Evolutionary conservation across 2,329 filamentous ascomycete genomes (phyloP), one percentile per base, ranked within the genome.

Genomic region (Beauveria brongniartii): DNA sequence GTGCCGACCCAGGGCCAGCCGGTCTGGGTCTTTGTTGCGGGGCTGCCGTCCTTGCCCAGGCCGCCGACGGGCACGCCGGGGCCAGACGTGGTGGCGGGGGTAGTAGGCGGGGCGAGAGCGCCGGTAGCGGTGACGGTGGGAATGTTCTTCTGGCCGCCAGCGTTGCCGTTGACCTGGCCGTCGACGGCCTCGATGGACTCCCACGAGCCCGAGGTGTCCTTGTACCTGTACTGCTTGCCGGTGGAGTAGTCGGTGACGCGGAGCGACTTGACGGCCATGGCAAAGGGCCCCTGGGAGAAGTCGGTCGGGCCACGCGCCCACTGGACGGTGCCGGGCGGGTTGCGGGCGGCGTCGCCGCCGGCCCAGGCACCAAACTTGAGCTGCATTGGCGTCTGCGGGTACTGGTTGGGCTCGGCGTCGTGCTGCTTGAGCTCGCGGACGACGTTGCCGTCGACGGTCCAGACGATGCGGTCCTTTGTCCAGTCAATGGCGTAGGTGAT

Each of bases 361-460:
- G 91, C 87, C 94, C 94, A 99, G 61, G 89, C 80, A 63, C 94
- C 94, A 68, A 97, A 86, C 75, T 93, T 95, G 76, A 97, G 78
- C 75, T 92, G 89, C 91, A 96, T 96, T 4, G 94, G 94, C 1
- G 92, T 92, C 77, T 99, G 94, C 8, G 94, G 94, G 71, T 95
- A 99, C 74, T 96, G 90, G 64, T 80, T 80, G 60, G 79, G 71
- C 63, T 87, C 83, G 63, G 92, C 90, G 57, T 90, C 86, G 55
- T 77, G 79, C 46, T 85, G 83, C 52, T 82, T 86, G 62, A 97
- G 81, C 12, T 89, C 89, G 62, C 94, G 88, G 54, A 97, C 84
- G 6, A 88, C 86, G 16, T 80, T 83, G 61, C 88, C 90, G 70
- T 89, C 90, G 64, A 96, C 90, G 64, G 87, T 86, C 92, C 93